A percentile compares a stretch with the other conserved stretches of the same genome.
phyloP scores from a whole-genome alignment of 2,329 filamentous ascomycete genomes.

The Amauroascus niger region DNA sequence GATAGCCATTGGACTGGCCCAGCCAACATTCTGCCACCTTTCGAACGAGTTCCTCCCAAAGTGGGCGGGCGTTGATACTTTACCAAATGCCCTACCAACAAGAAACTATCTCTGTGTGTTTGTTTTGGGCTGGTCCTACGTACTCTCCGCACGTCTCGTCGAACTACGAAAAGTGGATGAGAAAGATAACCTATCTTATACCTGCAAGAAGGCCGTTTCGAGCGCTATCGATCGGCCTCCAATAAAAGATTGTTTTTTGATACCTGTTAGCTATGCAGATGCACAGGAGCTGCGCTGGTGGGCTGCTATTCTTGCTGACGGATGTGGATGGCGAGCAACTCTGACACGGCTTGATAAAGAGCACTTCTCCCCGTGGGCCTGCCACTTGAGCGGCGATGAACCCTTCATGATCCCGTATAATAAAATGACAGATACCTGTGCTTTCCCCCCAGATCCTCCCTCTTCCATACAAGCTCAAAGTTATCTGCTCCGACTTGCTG shows the following conservation, averaged over 20 bases:
- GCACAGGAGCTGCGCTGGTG: constrained; percentile 12
- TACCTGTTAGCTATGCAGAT: constrained; percentile 9
- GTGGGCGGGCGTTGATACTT: background rate
- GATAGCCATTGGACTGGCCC: background rate
- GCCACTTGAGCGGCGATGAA: constrained; percentile 9
- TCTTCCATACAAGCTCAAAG: constrained; percentile 14
- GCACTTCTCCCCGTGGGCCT: constrained; percentile 10
- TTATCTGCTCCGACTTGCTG: constrained; percentile 16
- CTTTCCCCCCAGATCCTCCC: background rate
- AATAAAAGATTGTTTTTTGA: background rate
- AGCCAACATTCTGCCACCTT: constrained; percentile 5
- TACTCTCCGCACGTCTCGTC: constrained; percentile 9
- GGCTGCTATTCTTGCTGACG: constrained; percentile 11
- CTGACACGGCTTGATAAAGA: background rate
- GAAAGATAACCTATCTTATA: constrained; percentile 2
- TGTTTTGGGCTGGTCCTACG: constrained; percentile 14
- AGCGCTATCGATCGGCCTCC: background rate
- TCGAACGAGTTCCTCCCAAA: constrained; percentile 2
- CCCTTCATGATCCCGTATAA: constrained; percentile 4
- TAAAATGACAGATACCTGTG: background rate
- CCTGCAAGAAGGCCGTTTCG: background rate
- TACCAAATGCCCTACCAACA: background rate
- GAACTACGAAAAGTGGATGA: constrained; percentile 10
- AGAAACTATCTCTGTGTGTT: constrained; percentile 13
- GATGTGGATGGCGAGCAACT: constrained; percentile 13